A percentile compares a stretch with the other conserved stretches of the same genome.
These are phyloP conservation scores for Anthracocystis walkeri DNA, from an alignment of 1,284 basidiomycete genomes.

Conservation along the genomic window DNA sequence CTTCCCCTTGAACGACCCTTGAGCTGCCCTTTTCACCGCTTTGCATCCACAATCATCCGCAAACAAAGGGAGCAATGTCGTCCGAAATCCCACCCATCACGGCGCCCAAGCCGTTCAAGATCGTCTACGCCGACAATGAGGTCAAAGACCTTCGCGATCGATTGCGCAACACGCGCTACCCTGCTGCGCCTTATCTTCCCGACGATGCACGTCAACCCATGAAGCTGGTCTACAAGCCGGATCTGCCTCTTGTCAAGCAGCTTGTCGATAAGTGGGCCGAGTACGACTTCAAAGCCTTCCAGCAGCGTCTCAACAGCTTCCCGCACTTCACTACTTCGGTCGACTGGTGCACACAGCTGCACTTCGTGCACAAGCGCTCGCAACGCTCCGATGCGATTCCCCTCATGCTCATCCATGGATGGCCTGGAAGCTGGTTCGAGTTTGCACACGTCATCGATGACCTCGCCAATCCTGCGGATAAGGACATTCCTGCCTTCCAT, in stretches of 20 bases:
- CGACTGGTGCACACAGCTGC: constrained; percentile 59
- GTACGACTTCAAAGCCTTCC: constrained; percentile 37
- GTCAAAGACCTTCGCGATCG: constrained; percentile 44
- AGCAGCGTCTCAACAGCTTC: constrained; percentile 37
- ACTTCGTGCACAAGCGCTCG: constrained; percentile 56
- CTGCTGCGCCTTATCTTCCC: constrained; percentile 40
- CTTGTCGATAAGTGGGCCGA: constrained; percentile 39
- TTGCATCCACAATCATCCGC: background rate
- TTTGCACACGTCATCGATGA: constrained; percentile 49
- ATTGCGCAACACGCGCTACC: constrained; percentile 47
- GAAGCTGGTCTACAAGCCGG: constrained; percentile 37
- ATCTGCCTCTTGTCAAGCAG: constrained; percentile 32
- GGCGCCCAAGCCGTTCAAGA: constrained; percentile 45
- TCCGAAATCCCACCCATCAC: constrained; percentile 40
- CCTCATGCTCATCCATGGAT: constrained; percentile 64
- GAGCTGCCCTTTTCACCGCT: background rate
- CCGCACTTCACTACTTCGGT: constrained; percentile 58
- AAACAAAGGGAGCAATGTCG: constrained; percentile 12
- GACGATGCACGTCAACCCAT: constrained; percentile 30
- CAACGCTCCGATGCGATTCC: constrained; percentile 54
- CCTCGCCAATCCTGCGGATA: constrained; percentile 40
- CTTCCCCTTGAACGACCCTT: background rate
- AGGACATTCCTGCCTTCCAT: constrained; percentile 56
- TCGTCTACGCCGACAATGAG: constrained; percentile 47
- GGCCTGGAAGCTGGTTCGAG: constrained; percentile 59